phyloP scores from a whole-genome alignment of 108 stramenopile species.

The Skeletonema menzelii region DNA sequence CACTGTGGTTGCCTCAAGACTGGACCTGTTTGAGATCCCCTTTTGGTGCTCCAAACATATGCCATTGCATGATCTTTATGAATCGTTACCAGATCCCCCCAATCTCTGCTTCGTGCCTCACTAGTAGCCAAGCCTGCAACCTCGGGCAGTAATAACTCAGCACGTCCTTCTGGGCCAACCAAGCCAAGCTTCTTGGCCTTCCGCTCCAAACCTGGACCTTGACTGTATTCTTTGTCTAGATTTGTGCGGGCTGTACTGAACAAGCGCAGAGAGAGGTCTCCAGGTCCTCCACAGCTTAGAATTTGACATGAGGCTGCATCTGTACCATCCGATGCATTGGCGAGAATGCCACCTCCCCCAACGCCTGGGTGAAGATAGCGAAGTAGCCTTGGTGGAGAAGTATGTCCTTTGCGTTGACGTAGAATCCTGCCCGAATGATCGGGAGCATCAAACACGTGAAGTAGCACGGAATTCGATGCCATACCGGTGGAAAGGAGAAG shows the following conservation, averaged over 20 bases:
- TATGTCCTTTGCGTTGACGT: constrained; percentile 77
- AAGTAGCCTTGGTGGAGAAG: constrained; percentile 65
- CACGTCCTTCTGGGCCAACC: constrained; percentile 45
- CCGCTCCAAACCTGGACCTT: constrained; percentile 80
- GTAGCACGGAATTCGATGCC: constrained; percentile 65
- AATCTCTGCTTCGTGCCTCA: constrained; percentile 72
- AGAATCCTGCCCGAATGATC: constrained; percentile 80
- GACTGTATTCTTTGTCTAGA: constrained; percentile 85
- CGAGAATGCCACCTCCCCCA: constrained; percentile 61
- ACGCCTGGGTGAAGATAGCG: constrained; percentile 72
- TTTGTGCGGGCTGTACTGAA: constrained; percentile 84
- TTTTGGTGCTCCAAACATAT: constrained; percentile 83
- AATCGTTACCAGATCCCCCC: constrained; percentile 91
- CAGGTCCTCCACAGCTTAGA: constrained; percentile 57
- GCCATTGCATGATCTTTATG: constrained; percentile 85
- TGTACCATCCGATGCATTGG: constrained; percentile 74
- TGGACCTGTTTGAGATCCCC: constrained; percentile 80
- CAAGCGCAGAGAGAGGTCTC: constrained; percentile 71
- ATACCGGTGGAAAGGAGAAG: constrained; percentile 72
- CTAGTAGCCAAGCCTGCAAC: constrained; percentile 63
- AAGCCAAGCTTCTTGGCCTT: constrained; percentile 68
- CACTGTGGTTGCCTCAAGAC: constrained; percentile 75
- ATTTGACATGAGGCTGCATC: constrained; percentile 85
- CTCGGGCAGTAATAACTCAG: constrained; percentile 73
- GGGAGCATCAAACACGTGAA: constrained; percentile 86